Evolutionary conservation across 2,329 filamentous ascomycete genomes (phyloP), one percentile per base, ranked within the genome.

Genomic region (Arthrobotrys sinensis): DNA sequence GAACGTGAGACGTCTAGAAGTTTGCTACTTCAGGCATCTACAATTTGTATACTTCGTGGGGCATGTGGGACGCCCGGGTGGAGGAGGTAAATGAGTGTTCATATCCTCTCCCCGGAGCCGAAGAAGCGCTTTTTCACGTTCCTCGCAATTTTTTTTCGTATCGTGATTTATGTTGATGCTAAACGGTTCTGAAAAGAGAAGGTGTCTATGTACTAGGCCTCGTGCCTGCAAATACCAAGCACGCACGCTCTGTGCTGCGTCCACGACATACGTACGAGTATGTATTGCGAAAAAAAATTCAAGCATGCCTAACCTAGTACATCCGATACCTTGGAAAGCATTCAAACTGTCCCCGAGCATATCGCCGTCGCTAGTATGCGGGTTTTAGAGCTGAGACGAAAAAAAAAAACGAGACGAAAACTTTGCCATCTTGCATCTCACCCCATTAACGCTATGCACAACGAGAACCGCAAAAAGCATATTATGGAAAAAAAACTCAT

Each of bases 11-110:
- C 63, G 50, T 75, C 70, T 75, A 75, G 70, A 75, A 75, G 63
- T 68, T 65, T 75, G 60, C 63, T 53, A 34, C 16, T 67, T 75
- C 52, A 75, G 70, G 70, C 63, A 75, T 66, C 62, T 67, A 65
- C 38, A 6, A 12, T 28, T 24, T 45, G 8, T 28, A 48, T 14
- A 40, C 43, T 16, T 63, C 28, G 60, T 60, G 55, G 53, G 55
- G 34, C 57, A 72, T 72, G 68, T 70, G 53, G 53, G 55, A 16
- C 24, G 40, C 24, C 21, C 7, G 38, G 38, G 40, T 60, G 40
- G 40, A 48, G 60, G 11, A 7, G 32, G 6, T 28, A 28, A 28
- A 28, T 28, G 24, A 28, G 24, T 28, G 24, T 28, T 28, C 24
- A 28, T 28, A 28, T 53, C 14, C 8, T 12, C 34, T 53, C 40